Evolutionary conservation across 73 alveolate genomes (phyloP), one percentile per base, ranked within the genome.

Genomic region (Breviolum minutum): DNA sequence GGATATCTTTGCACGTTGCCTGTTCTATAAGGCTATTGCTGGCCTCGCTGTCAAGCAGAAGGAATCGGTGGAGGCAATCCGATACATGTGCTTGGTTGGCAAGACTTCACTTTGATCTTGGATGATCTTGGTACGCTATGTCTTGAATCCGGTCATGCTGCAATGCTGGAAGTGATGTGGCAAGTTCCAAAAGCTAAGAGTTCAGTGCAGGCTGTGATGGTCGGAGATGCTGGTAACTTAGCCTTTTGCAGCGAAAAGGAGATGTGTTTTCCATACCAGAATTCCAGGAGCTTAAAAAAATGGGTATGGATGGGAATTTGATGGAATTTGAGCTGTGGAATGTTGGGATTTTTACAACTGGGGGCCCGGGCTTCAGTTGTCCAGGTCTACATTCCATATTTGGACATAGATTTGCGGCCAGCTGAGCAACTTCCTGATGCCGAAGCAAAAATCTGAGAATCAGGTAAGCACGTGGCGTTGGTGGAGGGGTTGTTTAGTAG

Each of bases 1-100:
- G 12, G 0, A 71, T 71, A 8, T 30, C 26, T 71, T 20, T 8
- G 30, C 40, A 20, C 13, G 1, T 71, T 71, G 81, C 30, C 30
- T n/a, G 12, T 77, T 60, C 8, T 64, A 63, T 54, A 14, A 92
- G 97, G 86, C 87, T 16, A 40, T 92, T 92, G 80, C 98, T 27
- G 90, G 69, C 62, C 81, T 92, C 30, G 98, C 98, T 27, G 90
- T 69, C 81, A 92, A 92, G 98, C 98, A 92, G 90, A 81, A 73
- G 27, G 98, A 92, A 66, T 60, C 91, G 17, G 48, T 92, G 63
- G 98, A 92, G 98, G 98, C 62, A 8, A 9, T 71, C 81, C 26
- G 83, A 30, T n/a, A n/a, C n/a, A n/a, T 73, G 83, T 73, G 19
- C 12, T 73, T 48, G 54, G 77, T 17, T 68, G 74, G 11, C 74